phyloP scores from a whole-genome alignment of 306 rosid genomes.

The Casuarina cunninghamiana region DNA sequence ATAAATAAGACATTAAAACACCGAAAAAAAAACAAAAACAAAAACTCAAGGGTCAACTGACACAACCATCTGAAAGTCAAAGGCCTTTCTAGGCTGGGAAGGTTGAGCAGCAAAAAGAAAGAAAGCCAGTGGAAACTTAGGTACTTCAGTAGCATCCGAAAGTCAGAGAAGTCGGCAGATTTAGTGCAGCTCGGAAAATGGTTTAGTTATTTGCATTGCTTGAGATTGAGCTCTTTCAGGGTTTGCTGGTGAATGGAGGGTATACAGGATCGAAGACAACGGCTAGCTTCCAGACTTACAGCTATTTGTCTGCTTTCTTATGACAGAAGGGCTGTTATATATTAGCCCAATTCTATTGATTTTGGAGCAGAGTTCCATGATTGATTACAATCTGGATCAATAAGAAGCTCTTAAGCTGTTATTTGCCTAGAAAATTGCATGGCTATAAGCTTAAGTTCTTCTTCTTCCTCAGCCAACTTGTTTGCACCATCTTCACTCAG shows the following conservation, averaged over 20 bases:
- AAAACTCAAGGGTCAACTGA: too few species aligned
- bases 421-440: neutral
- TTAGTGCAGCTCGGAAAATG: neutral
- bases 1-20: too few species aligned
- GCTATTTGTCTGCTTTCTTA: neutral
- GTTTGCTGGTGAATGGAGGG: neutral
- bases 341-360: neutral
- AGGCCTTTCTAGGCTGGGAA: neutral
- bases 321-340: neutral
- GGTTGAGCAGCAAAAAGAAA: neutral
- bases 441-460: slow-evolving; percentile 22
- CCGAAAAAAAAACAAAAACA: too few species aligned
- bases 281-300: neutral
- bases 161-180: slow-evolving; percentile 4
- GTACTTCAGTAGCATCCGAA: slow-evolving; percentile 5
- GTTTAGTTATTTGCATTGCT: neutral
- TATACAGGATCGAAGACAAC: neutral
- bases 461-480: slow-evolving; percentile 7
- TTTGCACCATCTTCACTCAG: slow-evolving; percentile 6
- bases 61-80: slow-evolving; percentile 8
- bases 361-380: neutral
- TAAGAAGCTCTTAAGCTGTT: neutral
- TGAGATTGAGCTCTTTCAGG: neutral
- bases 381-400: neutral
- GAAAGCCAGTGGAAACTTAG: neutral